Conservation (phyloP, 371 early-diverging fungal species). For the Rhizopus stolonifer region DNA sequence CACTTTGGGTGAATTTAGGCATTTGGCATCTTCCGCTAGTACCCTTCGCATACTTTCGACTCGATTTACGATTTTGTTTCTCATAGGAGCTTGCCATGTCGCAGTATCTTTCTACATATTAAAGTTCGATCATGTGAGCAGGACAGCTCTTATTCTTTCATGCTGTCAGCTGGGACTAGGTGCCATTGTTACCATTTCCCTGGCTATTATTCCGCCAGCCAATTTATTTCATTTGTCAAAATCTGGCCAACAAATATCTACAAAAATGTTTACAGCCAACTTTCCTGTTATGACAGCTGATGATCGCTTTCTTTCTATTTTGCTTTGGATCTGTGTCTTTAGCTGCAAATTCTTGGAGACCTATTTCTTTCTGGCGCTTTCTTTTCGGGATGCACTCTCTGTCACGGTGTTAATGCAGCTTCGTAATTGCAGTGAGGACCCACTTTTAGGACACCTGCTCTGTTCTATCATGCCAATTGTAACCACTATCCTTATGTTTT, state of each 20-base stretch:
- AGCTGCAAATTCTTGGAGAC: conserved; percentile 78
- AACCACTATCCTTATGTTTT: conserved; percentile 73
- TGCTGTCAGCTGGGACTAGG: conserved; percentile 67
- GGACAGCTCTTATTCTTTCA: conserved; percentile 53
- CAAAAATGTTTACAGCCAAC: conserved; percentile 77
- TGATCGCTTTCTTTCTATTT: conserved; percentile 70
- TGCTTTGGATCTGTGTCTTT: conserved; percentile 77
- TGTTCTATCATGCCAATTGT: conserved; percentile 66
- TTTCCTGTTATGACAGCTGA: conserved; percentile 66
- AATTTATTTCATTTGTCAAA: conserved; percentile 53
- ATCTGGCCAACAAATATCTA: conserved; percentile 50
- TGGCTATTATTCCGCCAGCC: conserved; percentile 66
- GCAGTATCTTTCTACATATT: conserved; percentile 66
- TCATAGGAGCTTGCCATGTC: conserved; percentile 60
- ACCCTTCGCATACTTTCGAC: conserved; percentile 59
- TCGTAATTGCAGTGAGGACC: conserved; percentile 55
- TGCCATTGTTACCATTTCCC: conserved; percentile 60
- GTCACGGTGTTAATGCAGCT: conserved; percentile 54
- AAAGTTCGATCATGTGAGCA: conserved; percentile 41
- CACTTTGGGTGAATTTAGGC: conserved; percentile 70
- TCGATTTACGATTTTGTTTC: conserved; percentile 55
- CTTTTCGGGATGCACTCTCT: conserved; percentile 78
- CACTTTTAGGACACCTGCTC: conserved; percentile 44
- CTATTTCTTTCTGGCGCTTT: conserved; percentile 79
- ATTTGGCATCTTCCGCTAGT: conserved; percentile 55